Evolutionary conservation across 257 asterid genomes (phyloP).

Genomic region (Nyctanthes arbortristis): DNA sequence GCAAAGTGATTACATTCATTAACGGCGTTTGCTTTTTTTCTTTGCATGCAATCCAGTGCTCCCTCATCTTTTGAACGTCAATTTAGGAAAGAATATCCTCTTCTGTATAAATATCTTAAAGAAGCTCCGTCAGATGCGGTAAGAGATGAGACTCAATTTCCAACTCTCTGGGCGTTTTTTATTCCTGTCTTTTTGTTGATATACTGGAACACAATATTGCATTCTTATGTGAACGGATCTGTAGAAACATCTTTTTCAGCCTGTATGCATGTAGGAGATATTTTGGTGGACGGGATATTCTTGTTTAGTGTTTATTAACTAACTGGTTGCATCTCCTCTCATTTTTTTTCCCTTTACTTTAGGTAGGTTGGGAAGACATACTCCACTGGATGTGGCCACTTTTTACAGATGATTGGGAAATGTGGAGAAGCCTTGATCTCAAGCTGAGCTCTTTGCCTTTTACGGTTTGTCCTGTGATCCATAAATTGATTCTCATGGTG

Average conservation of each 20-base stretch:
- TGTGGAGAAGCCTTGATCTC: conserved; percentile 85
- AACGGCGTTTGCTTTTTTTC: conserved; percentile 18
- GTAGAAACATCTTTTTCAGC: conserved; percentile 2
- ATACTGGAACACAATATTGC: conserved; percentile 7
- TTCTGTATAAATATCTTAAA: conserved; percentile 69
- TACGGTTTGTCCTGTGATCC: conserved; percentile 57
- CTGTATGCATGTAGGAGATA: neutral
- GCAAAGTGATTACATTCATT: neutral
- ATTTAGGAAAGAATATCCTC: conserved; percentile 70
- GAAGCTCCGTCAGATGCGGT: conserved; percentile 84
- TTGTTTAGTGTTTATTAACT: neutral
- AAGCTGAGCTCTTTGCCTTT: conserved; percentile 79
- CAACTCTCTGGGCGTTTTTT: conserved; percentile 15
- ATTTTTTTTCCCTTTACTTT: conserved; percentile 20
- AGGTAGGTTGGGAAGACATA: conserved; percentile 94
- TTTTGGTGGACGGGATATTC: neutral
- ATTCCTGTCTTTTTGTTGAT: conserved; percentile 17
- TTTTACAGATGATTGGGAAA: conserved; percentile 87
- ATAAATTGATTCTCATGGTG: conserved; percentile 24
- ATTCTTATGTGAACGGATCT: conserved; percentile 1
- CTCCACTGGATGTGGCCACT: conserved; percentile 99
- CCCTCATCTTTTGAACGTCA: conserved; percentile 90
- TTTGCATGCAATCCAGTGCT: conserved; percentile 55
- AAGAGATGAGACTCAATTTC: conserved; percentile 20
- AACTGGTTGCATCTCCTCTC: neutral